A percentile compares a stretch with the other conserved stretches of the same genome.
phyloP scores from a whole-genome alignment of 2,329 filamentous ascomycete species.

The Botrytis deweyae region DNA sequence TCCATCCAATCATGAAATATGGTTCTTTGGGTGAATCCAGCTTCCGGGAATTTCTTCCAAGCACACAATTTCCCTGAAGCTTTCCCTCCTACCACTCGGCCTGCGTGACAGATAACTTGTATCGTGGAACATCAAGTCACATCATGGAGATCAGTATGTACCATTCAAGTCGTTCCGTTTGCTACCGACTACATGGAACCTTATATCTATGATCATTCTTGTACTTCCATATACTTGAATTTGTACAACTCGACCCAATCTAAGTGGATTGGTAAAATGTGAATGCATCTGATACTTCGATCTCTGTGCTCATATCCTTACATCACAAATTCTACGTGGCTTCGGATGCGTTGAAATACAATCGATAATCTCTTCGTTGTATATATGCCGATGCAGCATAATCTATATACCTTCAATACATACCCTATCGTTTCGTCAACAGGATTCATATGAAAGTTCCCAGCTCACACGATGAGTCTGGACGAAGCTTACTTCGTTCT shows the following conservation, averaged over 20 bases:
- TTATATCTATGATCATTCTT: background rate
- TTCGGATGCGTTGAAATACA: background rate
- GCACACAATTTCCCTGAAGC: background rate
- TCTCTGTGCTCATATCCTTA: background rate
- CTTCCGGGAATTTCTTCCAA: background rate
- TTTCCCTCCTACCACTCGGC: background rate
- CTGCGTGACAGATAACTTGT: background rate
- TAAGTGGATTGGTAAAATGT: slow-evolving; percentile 2
- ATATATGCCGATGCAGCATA: background rate
- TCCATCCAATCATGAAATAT: background rate
- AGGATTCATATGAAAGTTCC: background rate
- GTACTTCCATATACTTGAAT: slow-evolving; percentile 1
- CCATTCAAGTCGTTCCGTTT: background rate
- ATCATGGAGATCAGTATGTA: slow-evolving; percentile 10
- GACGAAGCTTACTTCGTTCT: background rate
- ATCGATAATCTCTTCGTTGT: background rate
- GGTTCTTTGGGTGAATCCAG: background rate
- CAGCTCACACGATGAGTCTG: background rate
- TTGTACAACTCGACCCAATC: slow-evolving; percentile 4
- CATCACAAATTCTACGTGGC: background rate
- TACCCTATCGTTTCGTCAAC: background rate
- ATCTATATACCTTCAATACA: background rate
- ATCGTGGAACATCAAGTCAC: background rate
- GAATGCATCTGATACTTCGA: background rate
- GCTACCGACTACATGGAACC: slow-evolving; percentile 9